These are phyloP conservation scores for Phytopythium aichiense DNA, from an alignment of 352 stramenopile species.

Conservation along the genomic window DNA sequence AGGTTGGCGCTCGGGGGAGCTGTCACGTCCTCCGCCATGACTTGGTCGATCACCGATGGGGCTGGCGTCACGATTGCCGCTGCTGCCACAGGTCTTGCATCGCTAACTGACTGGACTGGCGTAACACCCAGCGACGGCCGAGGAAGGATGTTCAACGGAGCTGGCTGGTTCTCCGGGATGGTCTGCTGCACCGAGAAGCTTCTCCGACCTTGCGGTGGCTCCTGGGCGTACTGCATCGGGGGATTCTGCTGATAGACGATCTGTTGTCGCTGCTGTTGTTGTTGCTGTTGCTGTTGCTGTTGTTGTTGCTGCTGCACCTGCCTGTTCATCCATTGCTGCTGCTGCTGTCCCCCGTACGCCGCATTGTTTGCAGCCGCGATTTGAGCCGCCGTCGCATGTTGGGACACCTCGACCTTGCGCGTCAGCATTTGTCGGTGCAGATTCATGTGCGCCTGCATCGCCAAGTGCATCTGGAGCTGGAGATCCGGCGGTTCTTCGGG, in stretches of 20 bases:
- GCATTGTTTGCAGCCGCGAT: conserved; percentile 16
- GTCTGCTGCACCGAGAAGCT: background rate
- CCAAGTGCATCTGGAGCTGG: conserved; percentile 82
- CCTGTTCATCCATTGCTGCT: conserved; percentile 10
- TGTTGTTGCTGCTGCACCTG: conserved; percentile 22
- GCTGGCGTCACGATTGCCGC: background rate
- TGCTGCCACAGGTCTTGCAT: background rate
- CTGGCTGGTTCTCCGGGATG: background rate
- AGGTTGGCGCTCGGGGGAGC: background rate
- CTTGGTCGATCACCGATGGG: conserved; percentile 2
- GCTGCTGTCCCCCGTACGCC: conserved; percentile 5
- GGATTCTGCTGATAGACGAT: conserved; percentile 8
- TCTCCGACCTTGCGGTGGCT: background rate
- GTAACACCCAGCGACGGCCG: too few relatives aligned
- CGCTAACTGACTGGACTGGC: too few relatives aligned
- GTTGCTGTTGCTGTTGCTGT: conserved; percentile 14
- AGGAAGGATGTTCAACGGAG: conserved; percentile 1
- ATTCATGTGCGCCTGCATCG: conserved; percentile 88
- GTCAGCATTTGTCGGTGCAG: conserved; percentile 85
- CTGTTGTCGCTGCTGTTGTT: conserved; percentile 19
- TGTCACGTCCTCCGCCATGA: conserved; percentile 1
- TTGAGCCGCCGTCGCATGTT: conserved; percentile 25
- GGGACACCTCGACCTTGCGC: conserved; percentile 79
- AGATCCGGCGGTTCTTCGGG: conserved; percentile 48
- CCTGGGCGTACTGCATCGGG: background rate